These are phyloP conservation scores for Grigorovia jiainica DNA, from an alignment of 805 yeast genomes.

Conservation along the genomic window DNA sequence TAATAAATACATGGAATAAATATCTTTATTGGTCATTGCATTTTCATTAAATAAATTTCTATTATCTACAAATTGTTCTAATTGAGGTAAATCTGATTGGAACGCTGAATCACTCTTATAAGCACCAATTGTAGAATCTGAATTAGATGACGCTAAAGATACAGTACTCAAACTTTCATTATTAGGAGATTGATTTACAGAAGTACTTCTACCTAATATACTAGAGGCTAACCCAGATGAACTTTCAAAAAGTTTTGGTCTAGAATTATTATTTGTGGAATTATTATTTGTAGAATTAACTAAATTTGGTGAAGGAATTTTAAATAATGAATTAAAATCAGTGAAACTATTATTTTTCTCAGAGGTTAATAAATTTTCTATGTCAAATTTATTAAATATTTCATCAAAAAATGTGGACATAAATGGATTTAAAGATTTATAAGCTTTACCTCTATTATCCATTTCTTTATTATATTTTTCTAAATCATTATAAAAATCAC, in stretches of 20 bases:
- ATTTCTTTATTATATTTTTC: background rate
- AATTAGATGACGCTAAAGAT: background rate
- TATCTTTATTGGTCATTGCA: background rate
- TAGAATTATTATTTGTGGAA: background rate
- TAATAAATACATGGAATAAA: slow-evolving; percentile 2
- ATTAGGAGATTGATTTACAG: background rate
- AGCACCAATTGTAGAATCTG: slow-evolving; percentile 1
- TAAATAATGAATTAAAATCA: background rate
- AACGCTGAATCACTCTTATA: background rate
- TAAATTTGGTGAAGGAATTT: background rate
- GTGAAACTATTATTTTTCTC: background rate
- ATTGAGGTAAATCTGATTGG: slow-evolving; percentile 2
- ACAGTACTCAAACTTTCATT: slow-evolving; percentile 1
- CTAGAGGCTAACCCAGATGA: background rate
- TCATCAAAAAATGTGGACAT: slow-evolving; percentile 16
- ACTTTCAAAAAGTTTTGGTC: slow-evolving; percentile 1
- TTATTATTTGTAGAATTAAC: background rate
- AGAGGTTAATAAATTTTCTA: slow-evolving; percentile 12
- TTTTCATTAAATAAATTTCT: background rate
- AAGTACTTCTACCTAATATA: background rate
- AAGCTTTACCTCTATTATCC: slow-evolving; percentile 2
- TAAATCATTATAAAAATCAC: slow-evolving; percentile 14
- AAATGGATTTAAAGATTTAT: slow-evolving; percentile 4
- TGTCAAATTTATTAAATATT: slow-evolving; percentile 18
- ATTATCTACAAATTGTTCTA: slow-evolving; percentile 2